Evolutionary conservation across 129 eudicot genomes (phyloP).

Genomic region (Artemisia annua): DNA sequence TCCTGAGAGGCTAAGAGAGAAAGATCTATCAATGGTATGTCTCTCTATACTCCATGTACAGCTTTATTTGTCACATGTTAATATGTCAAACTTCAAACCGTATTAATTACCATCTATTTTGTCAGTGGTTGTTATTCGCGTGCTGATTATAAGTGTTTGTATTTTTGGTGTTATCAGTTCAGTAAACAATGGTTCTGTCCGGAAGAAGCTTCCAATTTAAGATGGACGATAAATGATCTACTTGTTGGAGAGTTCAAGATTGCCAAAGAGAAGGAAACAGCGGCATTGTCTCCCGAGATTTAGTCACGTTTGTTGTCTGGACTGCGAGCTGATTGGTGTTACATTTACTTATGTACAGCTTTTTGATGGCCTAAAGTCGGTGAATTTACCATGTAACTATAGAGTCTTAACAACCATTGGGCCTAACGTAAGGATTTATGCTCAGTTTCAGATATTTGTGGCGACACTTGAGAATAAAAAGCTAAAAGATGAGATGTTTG

Average conservation of each 20-base stretch:
- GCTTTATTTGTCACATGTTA: background rate
- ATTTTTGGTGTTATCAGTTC: slow-evolving; percentile 47
- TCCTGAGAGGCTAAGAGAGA: slow-evolving; percentile 59
- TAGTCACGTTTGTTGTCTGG: slow-evolving; percentile 1
- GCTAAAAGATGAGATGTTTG: too few species aligned
- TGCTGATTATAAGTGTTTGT: background rate
- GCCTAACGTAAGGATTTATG: background rate
- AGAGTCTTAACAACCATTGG: background rate
- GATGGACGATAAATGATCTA: slow-evolving; percentile 47
- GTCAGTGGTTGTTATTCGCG: background rate
- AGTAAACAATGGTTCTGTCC: slow-evolving; percentile 75
- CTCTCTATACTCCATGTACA: background rate
- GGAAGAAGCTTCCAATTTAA: slow-evolving; percentile 68
- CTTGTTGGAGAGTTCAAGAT: slow-evolving; percentile 47
- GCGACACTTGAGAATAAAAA: too few species aligned
- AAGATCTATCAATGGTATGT: slow-evolving; percentile 49
- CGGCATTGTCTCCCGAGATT: slow-evolving; percentile 17
- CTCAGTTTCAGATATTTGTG: background rate
- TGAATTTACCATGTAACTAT: background rate
- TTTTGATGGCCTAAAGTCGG: slow-evolving; percentile 3
- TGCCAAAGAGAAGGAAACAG: slow-evolving; percentile 30
- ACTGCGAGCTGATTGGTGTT: background rate
- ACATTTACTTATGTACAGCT: slow-evolving; percentile 19
- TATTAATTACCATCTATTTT: background rate
- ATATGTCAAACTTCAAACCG: background rate